These are phyloP conservation scores for Fusarium palustre DNA, from an alignment of 2,329 filamentous ascomycete genomes.

Conservation along the genomic window DNA sequence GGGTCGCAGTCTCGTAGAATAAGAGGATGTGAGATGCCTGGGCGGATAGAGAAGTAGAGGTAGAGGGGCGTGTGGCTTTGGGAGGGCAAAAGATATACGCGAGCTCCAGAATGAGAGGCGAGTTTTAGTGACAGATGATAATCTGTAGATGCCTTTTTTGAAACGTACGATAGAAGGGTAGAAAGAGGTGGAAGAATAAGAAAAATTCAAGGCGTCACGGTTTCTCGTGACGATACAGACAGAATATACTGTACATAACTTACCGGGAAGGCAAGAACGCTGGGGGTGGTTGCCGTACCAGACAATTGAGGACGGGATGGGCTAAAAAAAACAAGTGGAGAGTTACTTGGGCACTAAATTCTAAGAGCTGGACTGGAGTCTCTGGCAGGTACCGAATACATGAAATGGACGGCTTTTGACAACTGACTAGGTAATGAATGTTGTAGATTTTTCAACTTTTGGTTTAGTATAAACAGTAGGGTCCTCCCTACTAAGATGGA, in stretches of 20 bases:
- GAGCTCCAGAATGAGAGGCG: constrained; percentile 26
- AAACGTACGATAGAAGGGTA: background rate
- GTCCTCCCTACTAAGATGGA: constrained; percentile 14
- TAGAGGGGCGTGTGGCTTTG: background rate
- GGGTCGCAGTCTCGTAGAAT: background rate
- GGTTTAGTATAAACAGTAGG: constrained; percentile 3
- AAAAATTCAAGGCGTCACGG: constrained; percentile 37
- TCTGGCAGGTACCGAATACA: constrained; percentile 29
- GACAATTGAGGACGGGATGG: background rate
- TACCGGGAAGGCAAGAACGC: background rate
- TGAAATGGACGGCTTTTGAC: constrained; percentile 20
- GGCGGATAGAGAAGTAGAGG: constrained; percentile 7
- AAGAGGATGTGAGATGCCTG: constrained; percentile 5
- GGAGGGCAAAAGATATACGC: constrained; percentile 7
- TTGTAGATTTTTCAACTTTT: constrained; percentile 17
- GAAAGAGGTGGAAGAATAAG: background rate
- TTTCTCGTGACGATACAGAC: constrained; percentile 9
- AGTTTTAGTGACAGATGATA: background rate
- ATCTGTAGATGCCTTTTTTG: background rate
- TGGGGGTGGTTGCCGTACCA: constrained; percentile 5
- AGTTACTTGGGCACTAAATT: background rate
- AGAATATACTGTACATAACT: background rate
- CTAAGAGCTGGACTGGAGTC: background rate
- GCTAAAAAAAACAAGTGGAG: background rate
- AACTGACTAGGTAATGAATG: constrained; percentile 12